Conservation (phyloP, 495 filamentous ascomycete species). For the Hypomontagnella monticulosa region DNA sequence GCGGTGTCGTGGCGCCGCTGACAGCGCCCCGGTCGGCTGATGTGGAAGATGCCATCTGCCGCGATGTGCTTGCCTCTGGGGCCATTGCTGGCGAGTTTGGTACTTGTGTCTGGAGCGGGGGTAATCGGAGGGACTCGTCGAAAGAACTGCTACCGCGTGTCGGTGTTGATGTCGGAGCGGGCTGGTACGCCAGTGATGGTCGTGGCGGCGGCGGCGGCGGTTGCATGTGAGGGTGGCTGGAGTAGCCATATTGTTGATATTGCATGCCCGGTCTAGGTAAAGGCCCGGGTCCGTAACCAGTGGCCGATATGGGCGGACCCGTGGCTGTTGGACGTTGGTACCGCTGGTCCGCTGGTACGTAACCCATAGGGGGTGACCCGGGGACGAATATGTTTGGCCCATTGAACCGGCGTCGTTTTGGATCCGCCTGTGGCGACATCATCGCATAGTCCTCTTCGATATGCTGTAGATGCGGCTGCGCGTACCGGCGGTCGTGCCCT, state of each 20-base stretch:
- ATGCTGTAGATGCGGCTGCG: conserved; percentile 44
- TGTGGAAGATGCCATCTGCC: conserved; percentile 14
- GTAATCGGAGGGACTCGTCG: conserved; percentile 61
- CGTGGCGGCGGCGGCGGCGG: conserved; percentile 41
- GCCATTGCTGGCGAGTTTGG: conserved; percentile 35
- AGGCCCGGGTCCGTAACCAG: conserved; percentile 33
- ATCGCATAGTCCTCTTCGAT: conserved; percentile 55
- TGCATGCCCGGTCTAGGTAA: conserved; percentile 37
- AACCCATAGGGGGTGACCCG: conserved; percentile 41
- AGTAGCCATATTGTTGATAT: conserved; percentile 27
- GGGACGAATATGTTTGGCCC: conserved; percentile 40
- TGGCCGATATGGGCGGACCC: conserved; percentile 33
- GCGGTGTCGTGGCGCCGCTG: conserved; percentile 13
- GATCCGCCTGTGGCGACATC: conserved; percentile 60
- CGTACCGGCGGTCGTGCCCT: conserved; percentile 39
- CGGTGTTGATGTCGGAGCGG: conserved; percentile 28
- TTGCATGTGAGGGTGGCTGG: conserved; percentile 44
- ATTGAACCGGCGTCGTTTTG: conserved; percentile 67
- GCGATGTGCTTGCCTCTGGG: conserved; percentile 25
- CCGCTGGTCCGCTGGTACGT: conserved; percentile 35
- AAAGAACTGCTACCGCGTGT: conserved; percentile 40
- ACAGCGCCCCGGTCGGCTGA: conserved; percentile 27
- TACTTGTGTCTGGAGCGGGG: conserved; percentile 65
- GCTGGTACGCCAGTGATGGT: conserved; percentile 30
- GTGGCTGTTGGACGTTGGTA: conserved; percentile 37